Evolutionary conservation across 176 grass and related monocot species (phyloP).

Genomic region (Bromus sterilis): DNA sequence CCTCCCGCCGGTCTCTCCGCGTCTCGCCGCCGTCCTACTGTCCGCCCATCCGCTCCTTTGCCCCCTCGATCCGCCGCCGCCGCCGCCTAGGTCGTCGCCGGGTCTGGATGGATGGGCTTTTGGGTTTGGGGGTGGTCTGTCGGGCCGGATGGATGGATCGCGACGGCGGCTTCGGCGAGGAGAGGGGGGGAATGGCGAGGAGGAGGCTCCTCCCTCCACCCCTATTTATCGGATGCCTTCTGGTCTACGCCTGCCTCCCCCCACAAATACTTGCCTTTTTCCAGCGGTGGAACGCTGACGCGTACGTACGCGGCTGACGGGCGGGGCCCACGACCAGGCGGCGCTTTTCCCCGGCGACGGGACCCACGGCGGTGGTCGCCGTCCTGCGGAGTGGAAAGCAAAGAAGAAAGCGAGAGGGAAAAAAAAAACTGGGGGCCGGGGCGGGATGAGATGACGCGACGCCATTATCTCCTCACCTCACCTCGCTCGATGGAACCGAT

Average conservation of each 20-base stretch:
- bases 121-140: neutral
- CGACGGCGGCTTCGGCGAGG: neutral
- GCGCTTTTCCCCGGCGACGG: neutral
- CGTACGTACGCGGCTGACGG: neutral
- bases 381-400: too few species aligned
- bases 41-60: conserved; percentile 6
- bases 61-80: neutral
- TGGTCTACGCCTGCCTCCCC: too few species aligned
- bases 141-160: neutral
- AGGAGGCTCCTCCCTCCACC: too few species aligned
- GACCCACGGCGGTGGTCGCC: too few species aligned
- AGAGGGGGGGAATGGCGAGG: neutral
- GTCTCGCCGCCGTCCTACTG: conserved; percentile 32
- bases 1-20: conserved; percentile 1
- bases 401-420: too few species aligned
- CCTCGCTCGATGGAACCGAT: too few species aligned
- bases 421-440: too few species aligned
- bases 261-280: neutral
- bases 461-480: too few species aligned
- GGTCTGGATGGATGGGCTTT: neutral
- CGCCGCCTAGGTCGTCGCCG: neutral
- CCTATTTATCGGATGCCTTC: neutral
- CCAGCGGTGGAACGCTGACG: neutral
- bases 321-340: too few species aligned
- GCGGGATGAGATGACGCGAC: too few species aligned